Evolutionary conservation across 169 alveolate genomes (phyloP), one percentile per base, ranked within the genome.

Genomic region (Babesia gibsoni): DNA sequence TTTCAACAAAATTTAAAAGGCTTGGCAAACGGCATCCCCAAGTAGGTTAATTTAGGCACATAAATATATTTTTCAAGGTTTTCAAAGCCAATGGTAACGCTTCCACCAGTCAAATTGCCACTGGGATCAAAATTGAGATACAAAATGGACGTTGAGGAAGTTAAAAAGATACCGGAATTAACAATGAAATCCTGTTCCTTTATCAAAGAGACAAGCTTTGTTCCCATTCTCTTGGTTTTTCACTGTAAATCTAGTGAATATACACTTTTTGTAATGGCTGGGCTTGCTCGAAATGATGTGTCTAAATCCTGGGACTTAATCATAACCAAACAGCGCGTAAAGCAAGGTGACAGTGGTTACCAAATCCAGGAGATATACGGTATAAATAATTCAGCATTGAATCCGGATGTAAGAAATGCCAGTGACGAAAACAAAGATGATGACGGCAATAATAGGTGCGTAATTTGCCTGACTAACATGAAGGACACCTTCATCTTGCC

Each of bases 351-450:
- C 22, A n/a, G 16, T 7, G 88, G 88, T 5, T 79, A 69, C 53
- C 57, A 59, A 66, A 41, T 79, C 4, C 88, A 79, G 70, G 88
- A 79, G 70, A 78, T 79, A 3, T 79, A 79, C 39, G 88, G 88
- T 20, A 48, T 69, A 25, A 79, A 45, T 36, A 25, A 49, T 23
- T 77, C 85, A 2, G 80, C 70, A 18, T 20, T 63, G 30, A 27
- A 48, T 41, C 16, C 33, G 3, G 20, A 39, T 12, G 20, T 16
- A 39, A 4, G 22, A 18, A 4, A 4, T 32, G 42, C 27, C 35
- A n/a, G 37, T 8, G 80, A 29, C 39, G 67, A 32, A 1, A 41
- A 33, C 49, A 33, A 30, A 9, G 57, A 43, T 35, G 39, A 7
- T 4, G 56, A 23, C 0, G 49, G 8, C 18, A 36, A 37, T 1